phyloP scores from a whole-genome alignment of 2,329 filamentous ascomycete species.

The Fusarium sp. region DNA sequence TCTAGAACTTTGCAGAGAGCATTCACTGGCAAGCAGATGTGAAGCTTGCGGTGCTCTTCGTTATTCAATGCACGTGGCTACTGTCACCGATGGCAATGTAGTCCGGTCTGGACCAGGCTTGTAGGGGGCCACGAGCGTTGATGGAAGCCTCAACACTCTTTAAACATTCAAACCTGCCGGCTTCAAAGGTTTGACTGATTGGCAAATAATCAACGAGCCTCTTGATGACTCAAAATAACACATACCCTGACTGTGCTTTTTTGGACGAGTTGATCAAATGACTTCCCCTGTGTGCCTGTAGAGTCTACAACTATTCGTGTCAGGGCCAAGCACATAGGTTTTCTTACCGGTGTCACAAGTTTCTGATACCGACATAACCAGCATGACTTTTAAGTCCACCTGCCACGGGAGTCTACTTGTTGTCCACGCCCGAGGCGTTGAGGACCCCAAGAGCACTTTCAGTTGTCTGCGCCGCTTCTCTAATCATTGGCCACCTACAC shows the following conservation, averaged over 20 bases:
- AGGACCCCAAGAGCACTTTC: slow-evolving; percentile 65
- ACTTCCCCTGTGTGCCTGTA: slow-evolving; percentile 54
- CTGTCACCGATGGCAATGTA: slow-evolving; percentile 80
- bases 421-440: slow-evolving; percentile 73
- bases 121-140: slow-evolving; percentile 29
- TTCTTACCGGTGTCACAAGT: slow-evolving; percentile 80
- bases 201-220: slow-evolving; percentile 35
- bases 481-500: slow-evolving; percentile 77
- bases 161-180: slow-evolving; percentile 39
- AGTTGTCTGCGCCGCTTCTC: slow-evolving; percentile 74
- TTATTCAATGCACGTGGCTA: slow-evolving; percentile 76
- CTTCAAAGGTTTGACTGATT: slow-evolving; percentile 46
- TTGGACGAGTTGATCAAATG: slow-evolving; percentile 58
- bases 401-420: slow-evolving; percentile 58
- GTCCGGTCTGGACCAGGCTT: slow-evolving; percentile 54
- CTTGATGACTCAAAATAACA: slow-evolving; percentile 46
- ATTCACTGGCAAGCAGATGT: slow-evolving; percentile 83
- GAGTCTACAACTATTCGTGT: slow-evolving; percentile 48
- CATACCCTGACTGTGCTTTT: slow-evolving; percentile 62
- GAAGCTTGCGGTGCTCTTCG: slow-evolving; percentile 82
- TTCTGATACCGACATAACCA: slow-evolving; percentile 84
- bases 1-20: slow-evolving; percentile 60
- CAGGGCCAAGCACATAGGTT: slow-evolving; percentile 62
- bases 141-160: slow-evolving; percentile 48
- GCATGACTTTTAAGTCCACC: slow-evolving; percentile 32